Base-by-base conservation (phyloP, 805 yeast species). In the Sungouiella blattae region DNA sequence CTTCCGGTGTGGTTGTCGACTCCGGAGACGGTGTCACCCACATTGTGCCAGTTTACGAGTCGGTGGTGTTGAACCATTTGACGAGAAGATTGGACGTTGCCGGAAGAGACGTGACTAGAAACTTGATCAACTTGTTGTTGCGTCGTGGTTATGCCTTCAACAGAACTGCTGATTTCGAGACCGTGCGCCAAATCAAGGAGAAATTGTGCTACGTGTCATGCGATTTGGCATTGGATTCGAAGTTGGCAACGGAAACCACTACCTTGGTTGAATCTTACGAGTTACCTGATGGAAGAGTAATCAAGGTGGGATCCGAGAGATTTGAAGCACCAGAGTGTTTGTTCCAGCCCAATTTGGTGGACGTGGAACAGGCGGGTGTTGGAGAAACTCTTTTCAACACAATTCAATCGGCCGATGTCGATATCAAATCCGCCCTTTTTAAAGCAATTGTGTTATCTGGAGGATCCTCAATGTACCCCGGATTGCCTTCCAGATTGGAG, bases 1-100 rank as follows among this genome's bases (percentile, higher is more conserved):
- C 94, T 17, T 85, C 95, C 0, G 98, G 98, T 52, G 98, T 93
- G 13, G 98, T 93, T 39, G 98, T 93, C 15, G 98, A 93, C 62
- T 87, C 96, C 4, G 98, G 98, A 55, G 98, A 89, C 60, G 98
- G 98, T 65, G 98, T 91, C 30, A 93, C 98, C 4, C 98, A 93
- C 58, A 83, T 93, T 62, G 97, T 93, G 28, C 98, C 98, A 15
- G 98, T 93, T 26, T 93, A 93, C 61, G 98, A 93, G 65, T 83
- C 94, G 4, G 95, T 87, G 28, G 98, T 93, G n/a, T 75, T 93
- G 57, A 91, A 87, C 60, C 98, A 93, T 62, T 72, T 87, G 52
- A 91, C 96, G 13, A 78, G 83, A 55, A 80, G 98, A 58, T 71
- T 93, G 51, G 96, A 93, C 60, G 95, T 93, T 42, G 98, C 98